phyloP scores from a whole-genome alignment of 73 alveolate genomes.

The Tetrahymena thermophila region DNA sequence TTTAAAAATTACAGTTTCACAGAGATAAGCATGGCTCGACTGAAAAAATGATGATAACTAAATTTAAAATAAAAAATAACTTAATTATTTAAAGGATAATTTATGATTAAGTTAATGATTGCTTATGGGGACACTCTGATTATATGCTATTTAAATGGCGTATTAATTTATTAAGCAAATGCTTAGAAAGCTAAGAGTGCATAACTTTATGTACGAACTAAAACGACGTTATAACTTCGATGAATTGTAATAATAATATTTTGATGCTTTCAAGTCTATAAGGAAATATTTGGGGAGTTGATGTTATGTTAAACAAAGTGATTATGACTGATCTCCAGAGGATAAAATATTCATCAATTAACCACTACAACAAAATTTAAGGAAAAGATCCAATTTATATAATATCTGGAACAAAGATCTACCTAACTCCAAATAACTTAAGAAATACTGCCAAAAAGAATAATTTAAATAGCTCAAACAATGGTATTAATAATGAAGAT shows the following conservation, averaged over 20 bases:
- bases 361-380: neutral
- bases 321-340: neutral
- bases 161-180: neutral
- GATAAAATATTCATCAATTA: neutral
- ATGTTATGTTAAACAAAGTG: neutral
- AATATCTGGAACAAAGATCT: neutral
- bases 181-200: neutral
- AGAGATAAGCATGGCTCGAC: neutral
- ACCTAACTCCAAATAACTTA: neutral
- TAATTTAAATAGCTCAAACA: neutral
- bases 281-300: neutral
- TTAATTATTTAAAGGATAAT: neutral
- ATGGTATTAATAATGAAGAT: neutral
- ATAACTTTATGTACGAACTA: neutral
- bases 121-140: conserved; percentile 1
- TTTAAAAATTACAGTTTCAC: neutral
- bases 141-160: neutral
- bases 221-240: neutral
- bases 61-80: neutral
- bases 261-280: neutral
- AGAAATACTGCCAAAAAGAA: neutral
- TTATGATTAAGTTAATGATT: neutral
- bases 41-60: neutral
- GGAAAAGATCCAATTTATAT: neutral
- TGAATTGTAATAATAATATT: neutral